Percentiles rank a stretch among this genome's conserved stretches.
phyloP scores from a whole-genome alignment of 441 rosid species.

The Adansonia madagascariensis region DNA sequence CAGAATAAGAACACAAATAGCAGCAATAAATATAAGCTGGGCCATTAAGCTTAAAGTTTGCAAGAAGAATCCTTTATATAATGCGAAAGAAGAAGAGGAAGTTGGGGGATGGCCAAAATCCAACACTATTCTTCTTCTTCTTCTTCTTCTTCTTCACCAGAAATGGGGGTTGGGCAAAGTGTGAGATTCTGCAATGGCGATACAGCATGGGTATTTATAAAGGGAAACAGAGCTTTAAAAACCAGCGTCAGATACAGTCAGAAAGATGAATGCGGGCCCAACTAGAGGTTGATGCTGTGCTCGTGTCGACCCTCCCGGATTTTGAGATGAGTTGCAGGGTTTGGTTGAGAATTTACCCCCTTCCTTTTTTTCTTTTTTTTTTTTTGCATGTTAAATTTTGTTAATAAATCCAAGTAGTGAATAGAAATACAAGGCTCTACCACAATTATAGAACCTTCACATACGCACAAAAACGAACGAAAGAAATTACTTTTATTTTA shows the following conservation, averaged over 20 bases:
- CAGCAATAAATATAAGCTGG: constrained; percentile 29
- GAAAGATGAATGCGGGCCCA: background rate
- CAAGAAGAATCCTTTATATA: background rate
- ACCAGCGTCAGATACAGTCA: background rate
- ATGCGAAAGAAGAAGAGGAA: constrained; percentile 30
- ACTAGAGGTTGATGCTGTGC: background rate
- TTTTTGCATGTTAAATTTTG: background rate
- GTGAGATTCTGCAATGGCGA: constrained; percentile 10
- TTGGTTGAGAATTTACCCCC: background rate
- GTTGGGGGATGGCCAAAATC: background rate
- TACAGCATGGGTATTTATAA: constrained; percentile 28
- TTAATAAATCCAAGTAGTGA: background rate
- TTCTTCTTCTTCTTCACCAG: constrained; percentile 25
- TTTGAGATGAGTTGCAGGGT: background rate
- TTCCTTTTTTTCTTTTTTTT: background rate
- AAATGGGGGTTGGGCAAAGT: constrained; percentile 21
- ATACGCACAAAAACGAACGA: no score
- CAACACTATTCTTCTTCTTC: constrained; percentile 35
- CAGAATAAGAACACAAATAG: constrained; percentile 33
- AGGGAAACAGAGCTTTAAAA: background rate
- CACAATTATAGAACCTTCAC: no score
- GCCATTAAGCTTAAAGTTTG: constrained; percentile 41
- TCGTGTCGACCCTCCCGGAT: background rate
- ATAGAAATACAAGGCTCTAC: no score
- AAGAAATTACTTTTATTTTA: no score